Conservation (phyloP, 352 stramenopile species). For the Aphanomyces cochlioides region DNA sequence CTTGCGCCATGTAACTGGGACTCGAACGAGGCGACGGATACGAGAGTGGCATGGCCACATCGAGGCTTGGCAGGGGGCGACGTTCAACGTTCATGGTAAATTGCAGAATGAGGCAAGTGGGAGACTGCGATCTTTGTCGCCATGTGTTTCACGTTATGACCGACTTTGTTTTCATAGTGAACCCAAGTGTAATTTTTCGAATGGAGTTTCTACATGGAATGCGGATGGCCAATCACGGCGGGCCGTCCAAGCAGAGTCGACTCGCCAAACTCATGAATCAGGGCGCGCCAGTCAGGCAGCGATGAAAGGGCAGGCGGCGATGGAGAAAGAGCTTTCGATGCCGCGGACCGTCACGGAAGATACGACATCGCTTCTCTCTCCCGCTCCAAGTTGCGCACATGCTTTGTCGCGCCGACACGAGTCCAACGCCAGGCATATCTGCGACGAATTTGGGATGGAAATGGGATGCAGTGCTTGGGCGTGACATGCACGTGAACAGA, state of each 20-base stretch:
- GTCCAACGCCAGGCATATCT: no score
- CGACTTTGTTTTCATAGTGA: conserved; percentile 7
- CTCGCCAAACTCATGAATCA: no score
- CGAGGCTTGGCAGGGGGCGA: background rate
- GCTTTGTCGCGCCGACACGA: no score
- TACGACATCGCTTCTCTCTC: no score
- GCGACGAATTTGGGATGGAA: no score
- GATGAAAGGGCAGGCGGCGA: no score
- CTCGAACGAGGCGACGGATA: background rate
- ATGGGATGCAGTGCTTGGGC: no score
- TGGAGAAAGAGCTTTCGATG: no score
- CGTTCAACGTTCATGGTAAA: background rate
- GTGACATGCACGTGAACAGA: no score
- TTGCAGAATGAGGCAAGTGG: conserved; percentile 16
- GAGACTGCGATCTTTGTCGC: background rate
- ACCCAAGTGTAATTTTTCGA: background rate
- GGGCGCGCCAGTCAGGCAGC: no score
- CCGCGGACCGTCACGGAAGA: no score
- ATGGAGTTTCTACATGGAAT: background rate
- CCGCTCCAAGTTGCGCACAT: no score
- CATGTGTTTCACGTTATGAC: background rate
- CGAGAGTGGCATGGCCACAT: conserved; percentile 4
- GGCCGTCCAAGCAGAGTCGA: background rate
- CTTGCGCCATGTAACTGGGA: background rate
- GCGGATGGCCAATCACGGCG: background rate